phyloP scores from a whole-genome alignment of 2,329 filamentous ascomycete genomes.

The Zymoseptoria tritici region DNA sequence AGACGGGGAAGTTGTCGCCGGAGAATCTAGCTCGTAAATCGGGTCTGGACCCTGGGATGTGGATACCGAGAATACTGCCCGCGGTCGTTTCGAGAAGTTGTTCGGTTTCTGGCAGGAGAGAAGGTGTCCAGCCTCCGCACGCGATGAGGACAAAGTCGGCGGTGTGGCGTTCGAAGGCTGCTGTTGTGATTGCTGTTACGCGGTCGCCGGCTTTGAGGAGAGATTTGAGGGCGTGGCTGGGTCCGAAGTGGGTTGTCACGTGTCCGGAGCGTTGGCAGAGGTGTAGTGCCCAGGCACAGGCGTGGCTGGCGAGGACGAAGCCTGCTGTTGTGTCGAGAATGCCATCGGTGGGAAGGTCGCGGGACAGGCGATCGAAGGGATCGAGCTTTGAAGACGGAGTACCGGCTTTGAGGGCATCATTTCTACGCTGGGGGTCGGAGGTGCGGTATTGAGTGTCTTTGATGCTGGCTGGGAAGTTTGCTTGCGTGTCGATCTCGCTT shows the following conservation, averaged over 20 bases:
- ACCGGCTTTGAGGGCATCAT: conserved; percentile 5
- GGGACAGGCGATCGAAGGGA: conserved; percentile 9
- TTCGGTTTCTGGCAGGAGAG: conserved; percentile 36
- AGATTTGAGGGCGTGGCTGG: conserved; percentile 6
- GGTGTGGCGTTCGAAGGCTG: conserved; percentile 38
- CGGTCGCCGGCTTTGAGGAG: conserved; percentile 8
- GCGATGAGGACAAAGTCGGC: conserved; percentile 23
- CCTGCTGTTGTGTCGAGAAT: conserved; percentile 17
- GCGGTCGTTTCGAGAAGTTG: conserved; percentile 43
- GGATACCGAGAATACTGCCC: conserved; percentile 39
- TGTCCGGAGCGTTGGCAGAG: conserved; percentile 4
- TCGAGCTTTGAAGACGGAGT: conserved; percentile 14
- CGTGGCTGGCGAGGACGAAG: conserved; percentile 13
- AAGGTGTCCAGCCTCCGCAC: conserved; percentile 25
- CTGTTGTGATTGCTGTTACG: conserved; percentile 20
- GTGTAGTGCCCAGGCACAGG: conserved; percentile 15
- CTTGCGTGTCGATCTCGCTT: conserved; percentile 19
- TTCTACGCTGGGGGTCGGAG: conserved; percentile 10
- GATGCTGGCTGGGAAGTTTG: conserved; percentile 19
- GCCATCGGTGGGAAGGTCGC: conserved; percentile 9
- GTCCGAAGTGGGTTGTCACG: conserved; percentile 13
- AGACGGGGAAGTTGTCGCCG: conserved; percentile 41
- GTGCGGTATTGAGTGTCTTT: conserved; percentile 24
- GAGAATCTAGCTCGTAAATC: conserved; percentile 37
- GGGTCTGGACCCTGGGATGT: conserved; percentile 33